Evolutionary conservation across 1,139 yeast genomes (phyloP), one percentile per base, ranked within the genome.

Genomic region (Blastobotrys capitulatus): DNA sequence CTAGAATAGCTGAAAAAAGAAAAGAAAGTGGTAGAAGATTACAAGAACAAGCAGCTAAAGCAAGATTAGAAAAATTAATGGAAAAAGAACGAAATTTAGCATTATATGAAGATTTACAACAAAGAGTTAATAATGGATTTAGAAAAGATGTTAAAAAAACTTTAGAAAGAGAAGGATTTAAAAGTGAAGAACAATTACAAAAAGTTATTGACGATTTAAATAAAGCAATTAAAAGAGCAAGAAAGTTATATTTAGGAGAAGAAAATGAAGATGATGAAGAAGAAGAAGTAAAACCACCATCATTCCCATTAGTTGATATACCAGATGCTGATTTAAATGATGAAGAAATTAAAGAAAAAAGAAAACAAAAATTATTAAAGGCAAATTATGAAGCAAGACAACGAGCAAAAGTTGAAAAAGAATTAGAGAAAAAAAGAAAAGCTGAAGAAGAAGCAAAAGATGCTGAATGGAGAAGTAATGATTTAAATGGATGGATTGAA

Each of bases 21-120:
- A 77, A 80, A 59, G 97, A 90, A 63, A 87, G 86, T 57, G 97
- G 97, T 5, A 79, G 83, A 56, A 74, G 96, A 57, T 73, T 94
- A 53, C 97, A 92, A 67, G 95, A 88, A 60, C 97, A 89, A 67
- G 97, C 97, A 0, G 89, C 85, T 57, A 83, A 82, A 59, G 84
- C 83, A 58, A 73, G 98, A 51, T 67, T 80, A 6, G 97, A 90
- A 62, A 89, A 87, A 62, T 70, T 88, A 47, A 73, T 79, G 25
- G 87, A 87, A 61, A 87, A 87, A 57, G 94, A 89, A 59, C 80
- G 83, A 58, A 97, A 92, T 62, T 78, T 76, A 57, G 84, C 78
- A 46, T 87, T 88, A 62, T 89, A 82, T 62, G 66, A 78, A 1
- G 75, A 76, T 34, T 69, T 90, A 46, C 77, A 75, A 57, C 77